Evolutionary conservation across 2,329 filamentous ascomycete genomes (phyloP).

Genomic region (Juglanconis oblonga): DNA sequence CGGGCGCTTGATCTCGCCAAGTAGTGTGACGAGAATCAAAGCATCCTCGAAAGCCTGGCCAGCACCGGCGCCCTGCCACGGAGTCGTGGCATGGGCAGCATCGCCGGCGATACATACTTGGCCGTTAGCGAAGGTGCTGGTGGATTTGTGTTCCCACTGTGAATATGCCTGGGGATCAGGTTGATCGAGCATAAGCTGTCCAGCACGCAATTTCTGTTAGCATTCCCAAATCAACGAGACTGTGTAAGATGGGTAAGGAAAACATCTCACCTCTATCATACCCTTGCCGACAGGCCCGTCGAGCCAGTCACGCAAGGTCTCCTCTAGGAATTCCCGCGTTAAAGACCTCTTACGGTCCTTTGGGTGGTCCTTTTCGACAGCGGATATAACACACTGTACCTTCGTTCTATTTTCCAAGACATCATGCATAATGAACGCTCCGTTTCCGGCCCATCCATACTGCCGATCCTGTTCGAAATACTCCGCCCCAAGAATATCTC

Average conservation of each 20-base stretch:
- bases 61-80: conserved; percentile 20
- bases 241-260: background rate
- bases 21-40: conserved; percentile 12
- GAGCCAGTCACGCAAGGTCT: conserved; percentile 10
- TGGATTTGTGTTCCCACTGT: conserved; percentile 19
- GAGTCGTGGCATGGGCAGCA: conserved; percentile 17
- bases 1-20: background rate
- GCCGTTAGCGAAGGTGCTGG: conserved; percentile 10
- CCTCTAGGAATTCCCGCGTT: conserved; percentile 11
- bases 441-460: conserved; percentile 20
- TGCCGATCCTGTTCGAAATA: conserved; percentile 19
- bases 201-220: background rate
- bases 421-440: conserved; percentile 20
- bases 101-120: conserved; percentile 15
- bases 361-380: conserved; percentile 17
- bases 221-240: background rate
- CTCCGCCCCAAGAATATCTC: conserved; percentile 10
- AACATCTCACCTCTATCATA: conserved; percentile 10
- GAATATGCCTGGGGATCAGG: conserved; percentile 14
- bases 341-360: conserved; percentile 12
- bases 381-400: conserved; percentile 20
- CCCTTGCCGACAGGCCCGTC: conserved; percentile 11
- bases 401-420: conserved; percentile 18
- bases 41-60: conserved; percentile 19
- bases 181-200: conserved; percentile 18